These are phyloP conservation scores for Rhizopus sp. DNA, from an alignment of 371 early-diverging fungal genomes.

Conservation along the genomic window DNA sequence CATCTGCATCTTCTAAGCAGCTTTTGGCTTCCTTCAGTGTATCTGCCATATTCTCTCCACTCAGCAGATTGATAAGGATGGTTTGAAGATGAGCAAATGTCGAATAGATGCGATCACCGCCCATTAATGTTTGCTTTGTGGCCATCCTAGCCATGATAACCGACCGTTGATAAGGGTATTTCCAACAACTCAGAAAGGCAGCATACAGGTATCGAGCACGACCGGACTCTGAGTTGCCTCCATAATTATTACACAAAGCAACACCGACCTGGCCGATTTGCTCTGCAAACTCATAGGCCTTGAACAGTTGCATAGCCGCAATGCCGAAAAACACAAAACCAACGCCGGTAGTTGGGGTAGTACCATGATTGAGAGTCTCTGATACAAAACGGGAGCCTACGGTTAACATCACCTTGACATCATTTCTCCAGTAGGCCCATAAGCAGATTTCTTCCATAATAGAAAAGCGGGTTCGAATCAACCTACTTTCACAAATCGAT, in stretches of 20 bases:
- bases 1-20: slow-evolving; percentile 34
- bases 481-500: slow-evolving; percentile 37
- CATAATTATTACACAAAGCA: slow-evolving; percentile 38
- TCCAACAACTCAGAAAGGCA: slow-evolving; percentile 41
- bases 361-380: slow-evolving; percentile 41
- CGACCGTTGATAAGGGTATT: slow-evolving; percentile 38
- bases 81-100: slow-evolving; percentile 43
- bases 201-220: slow-evolving; percentile 41
- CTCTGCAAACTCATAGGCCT: slow-evolving; percentile 45
- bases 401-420: slow-evolving; percentile 33
- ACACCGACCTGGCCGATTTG: slow-evolving; percentile 46
- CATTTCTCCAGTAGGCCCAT: slow-evolving; percentile 46
- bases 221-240: slow-evolving; percentile 45
- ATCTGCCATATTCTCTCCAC: slow-evolving; percentile 40
- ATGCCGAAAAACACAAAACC: slow-evolving; percentile 51
- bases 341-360: slow-evolving; percentile 45
- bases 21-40: slow-evolving; percentile 38
- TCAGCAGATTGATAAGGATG: slow-evolving; percentile 32
- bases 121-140: slow-evolving; percentile 40
- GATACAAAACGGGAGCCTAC: slow-evolving; percentile 33
- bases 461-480: slow-evolving; percentile 41
- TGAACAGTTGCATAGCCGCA: slow-evolving; percentile 41
- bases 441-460: slow-evolving; percentile 49
- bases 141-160: slow-evolving; percentile 41
- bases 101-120: slow-evolving; percentile 47